Conservation (phyloP, 345 rosid genomes). For the Xanthoceras sorbifolium region DNA sequence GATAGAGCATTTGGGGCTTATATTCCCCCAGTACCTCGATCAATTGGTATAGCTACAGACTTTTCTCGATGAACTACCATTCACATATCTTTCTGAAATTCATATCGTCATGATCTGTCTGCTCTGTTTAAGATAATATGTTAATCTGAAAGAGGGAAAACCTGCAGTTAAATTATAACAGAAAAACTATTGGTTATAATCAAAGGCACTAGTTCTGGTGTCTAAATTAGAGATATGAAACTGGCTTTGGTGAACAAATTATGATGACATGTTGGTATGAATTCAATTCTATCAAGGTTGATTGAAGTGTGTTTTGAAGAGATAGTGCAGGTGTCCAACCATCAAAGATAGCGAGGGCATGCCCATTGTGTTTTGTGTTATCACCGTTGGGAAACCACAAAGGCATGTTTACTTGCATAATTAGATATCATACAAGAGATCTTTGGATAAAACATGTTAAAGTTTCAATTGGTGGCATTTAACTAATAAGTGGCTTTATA, state of each 20-base stretch:
- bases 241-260: slow-evolving; percentile 4
- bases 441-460: neutral
- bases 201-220: neutral
- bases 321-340: neutral
- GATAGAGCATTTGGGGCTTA: slow-evolving; percentile 83
- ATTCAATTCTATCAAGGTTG: neutral
- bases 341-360: neutral
- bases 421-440: neutral
- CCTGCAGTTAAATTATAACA: neutral
- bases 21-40: slow-evolving; percentile 64
- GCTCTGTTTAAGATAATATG: neutral
- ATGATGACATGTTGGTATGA: neutral
- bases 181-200: neutral
- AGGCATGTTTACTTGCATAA: neutral
- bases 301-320: neutral
- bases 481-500: neutral
- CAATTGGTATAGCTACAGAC: slow-evolving; percentile 51
- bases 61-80: neutral
- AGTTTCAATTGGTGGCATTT: neutral
- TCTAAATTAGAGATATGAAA: neutral
- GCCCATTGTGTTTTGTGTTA: neutral
- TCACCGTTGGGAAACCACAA: neutral
- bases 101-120: neutral
- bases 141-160: neutral
- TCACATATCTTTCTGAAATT: neutral